A percentile compares a stretch with the other conserved stretches of the same genome.
Conservation (phyloP, 2,329 filamentous ascomycete genomes). For the Pseudomassariella vexata region DNA sequence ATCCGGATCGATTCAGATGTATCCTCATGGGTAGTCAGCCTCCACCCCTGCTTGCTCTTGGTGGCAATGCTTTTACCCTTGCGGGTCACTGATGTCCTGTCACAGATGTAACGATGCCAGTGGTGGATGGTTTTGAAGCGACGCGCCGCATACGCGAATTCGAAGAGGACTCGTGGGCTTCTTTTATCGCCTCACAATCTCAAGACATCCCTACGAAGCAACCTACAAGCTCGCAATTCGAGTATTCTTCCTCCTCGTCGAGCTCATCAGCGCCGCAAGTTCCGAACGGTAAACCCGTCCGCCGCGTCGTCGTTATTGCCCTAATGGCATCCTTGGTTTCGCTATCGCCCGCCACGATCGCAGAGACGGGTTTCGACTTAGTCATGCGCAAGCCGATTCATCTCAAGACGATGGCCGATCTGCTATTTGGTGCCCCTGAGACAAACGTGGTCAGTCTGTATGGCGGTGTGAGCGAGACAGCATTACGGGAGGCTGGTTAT, state of each 20-base stretch:
- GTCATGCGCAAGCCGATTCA: constrained; percentile 2
- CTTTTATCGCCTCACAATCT: too few relatives aligned
- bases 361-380: constrained; percentile 5
- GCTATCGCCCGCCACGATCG: constrained; percentile 1
- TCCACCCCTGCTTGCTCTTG: not conserved
- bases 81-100: not conserved
- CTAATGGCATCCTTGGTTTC: constrained; percentile 2
- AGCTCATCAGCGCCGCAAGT: constrained; percentile 1
- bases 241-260: not conserved
- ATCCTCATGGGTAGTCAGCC: constrained; percentile 38
- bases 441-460: constrained; percentile 5
- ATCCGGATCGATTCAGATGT: constrained; percentile 29
- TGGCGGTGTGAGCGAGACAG: constrained; percentile 5
- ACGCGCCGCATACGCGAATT: constrained; percentile 19
- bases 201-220: too few relatives aligned
- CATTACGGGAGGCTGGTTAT: constrained; percentile 3
- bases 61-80: not conserved
- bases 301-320: constrained; percentile 5
- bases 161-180: constrained; percentile 12
- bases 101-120: constrained; percentile 23
- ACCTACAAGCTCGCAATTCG: not conserved
- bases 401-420: constrained; percentile 1
- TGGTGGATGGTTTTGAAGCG: constrained; percentile 25
- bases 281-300: constrained; percentile 1
- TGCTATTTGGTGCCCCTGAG: constrained; percentile 6